Evolutionary conservation across 2,329 filamentous ascomycete genomes (phyloP).

Genomic region (Aureobasidium sp.): DNA sequence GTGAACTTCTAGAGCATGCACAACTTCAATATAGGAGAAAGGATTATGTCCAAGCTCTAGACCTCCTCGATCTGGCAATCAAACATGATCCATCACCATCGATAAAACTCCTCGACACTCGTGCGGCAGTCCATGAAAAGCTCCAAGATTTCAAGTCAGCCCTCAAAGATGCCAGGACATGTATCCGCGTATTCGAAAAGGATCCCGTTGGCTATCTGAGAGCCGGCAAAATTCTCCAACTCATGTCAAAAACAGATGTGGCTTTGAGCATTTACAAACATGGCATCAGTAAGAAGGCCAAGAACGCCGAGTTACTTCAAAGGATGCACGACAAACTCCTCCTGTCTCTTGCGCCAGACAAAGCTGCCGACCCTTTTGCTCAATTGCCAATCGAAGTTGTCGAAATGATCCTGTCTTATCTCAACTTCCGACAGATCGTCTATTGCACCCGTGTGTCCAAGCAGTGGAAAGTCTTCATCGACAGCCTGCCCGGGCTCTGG

Average conservation of each 20-base stretch:
- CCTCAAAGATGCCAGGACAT: constrained; percentile 50
- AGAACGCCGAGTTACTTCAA: constrained; percentile 14
- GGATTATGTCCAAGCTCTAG: constrained; percentile 38
- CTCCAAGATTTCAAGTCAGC: constrained; percentile 45
- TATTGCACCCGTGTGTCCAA: constrained; percentile 50
- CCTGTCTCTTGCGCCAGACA: constrained; percentile 35
- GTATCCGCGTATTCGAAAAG: constrained; percentile 45
- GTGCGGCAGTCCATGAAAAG: constrained; percentile 50
- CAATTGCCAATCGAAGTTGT: constrained; percentile 50
- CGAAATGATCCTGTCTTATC: constrained; percentile 43
- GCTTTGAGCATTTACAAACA: constrained; percentile 52
- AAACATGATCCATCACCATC: constrained; percentile 29
- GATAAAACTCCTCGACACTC: constrained; percentile 44
- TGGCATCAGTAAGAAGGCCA: constrained; percentile 43
- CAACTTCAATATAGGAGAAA: constrained; percentile 38
- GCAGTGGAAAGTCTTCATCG: constrained; percentile 48
- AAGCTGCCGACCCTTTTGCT: constrained; percentile 45
- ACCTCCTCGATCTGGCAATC: constrained; percentile 34
- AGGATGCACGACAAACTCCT: constrained; percentile 42
- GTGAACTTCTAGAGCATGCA: constrained; percentile 33
- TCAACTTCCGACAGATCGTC: constrained; percentile 47
- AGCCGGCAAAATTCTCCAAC: constrained; percentile 43
- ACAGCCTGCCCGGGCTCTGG: constrained; percentile 44
- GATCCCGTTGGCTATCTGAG: constrained; percentile 54
- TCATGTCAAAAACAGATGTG: constrained; percentile 45